Evolutionary conservation across 352 stramenopile species (phyloP).

Genomic region (Pythium volutum): DNA sequence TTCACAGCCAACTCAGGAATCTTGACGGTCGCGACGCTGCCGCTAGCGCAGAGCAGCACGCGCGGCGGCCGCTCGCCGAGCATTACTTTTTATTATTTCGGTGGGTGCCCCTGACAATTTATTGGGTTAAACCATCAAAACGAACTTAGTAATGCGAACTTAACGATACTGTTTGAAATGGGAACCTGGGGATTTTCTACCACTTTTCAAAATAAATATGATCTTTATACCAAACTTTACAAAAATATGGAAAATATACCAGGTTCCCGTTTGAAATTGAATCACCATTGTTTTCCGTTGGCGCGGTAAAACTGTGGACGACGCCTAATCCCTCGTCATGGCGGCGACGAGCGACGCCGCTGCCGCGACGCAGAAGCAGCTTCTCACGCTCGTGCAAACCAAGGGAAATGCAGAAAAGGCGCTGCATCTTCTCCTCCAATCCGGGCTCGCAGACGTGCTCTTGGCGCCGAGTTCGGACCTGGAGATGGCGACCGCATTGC

Average conservation of each 20-base stretch:
- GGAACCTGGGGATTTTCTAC: no score
- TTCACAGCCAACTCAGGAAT: constrained; percentile 74
- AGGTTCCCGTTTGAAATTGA: constrained; percentile 26
- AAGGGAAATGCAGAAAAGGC: constrained; percentile 20
- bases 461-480: constrained; percentile 3
- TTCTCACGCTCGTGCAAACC: constrained; percentile 22
- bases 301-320: constrained; percentile 3
- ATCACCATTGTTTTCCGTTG: constrained; percentile 2
- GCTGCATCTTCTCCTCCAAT: constrained; percentile 8
- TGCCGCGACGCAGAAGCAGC: constrained; percentile 26
- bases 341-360: constrained; percentile 13
- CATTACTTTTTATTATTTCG: not conserved
- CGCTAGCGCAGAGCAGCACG: constrained; percentile 75
- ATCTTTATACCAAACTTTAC: no score
- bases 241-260: no score
- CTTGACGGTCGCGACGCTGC: constrained; percentile 88
- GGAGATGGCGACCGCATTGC: constrained; percentile 15
- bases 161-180: constrained; percentile 17
- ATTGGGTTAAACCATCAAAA: not conserved
- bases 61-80: constrained; percentile 29
- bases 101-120: no score
- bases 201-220: no score
- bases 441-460: not conserved
- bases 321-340: not conserved
- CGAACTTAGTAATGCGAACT: constrained; percentile 16